Base-by-base conservation (phyloP, 495 filamentous ascomycete genomes). In the Penicillium waksmanii region DNA sequence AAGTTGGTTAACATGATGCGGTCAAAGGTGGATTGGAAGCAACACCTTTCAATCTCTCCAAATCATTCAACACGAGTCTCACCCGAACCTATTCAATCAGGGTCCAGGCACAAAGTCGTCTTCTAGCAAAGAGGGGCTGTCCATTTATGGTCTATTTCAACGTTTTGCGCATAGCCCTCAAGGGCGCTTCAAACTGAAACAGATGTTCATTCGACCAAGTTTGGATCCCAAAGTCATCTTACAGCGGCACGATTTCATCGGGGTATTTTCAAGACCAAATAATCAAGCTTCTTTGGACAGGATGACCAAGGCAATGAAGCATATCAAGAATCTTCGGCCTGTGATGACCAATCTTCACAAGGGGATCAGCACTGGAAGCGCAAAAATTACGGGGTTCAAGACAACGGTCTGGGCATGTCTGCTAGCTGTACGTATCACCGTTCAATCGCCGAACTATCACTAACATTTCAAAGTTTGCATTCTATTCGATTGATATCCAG, bases 121-220 rank as follows among this genome's bases (percentile, higher is more conserved):
- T 0, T 88, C 87, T 13, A 84, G 87, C 0, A 97, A 97, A 69
- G 92, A 97, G 70, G 89, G 87, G 8, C 82, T 97, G n/a, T 97
- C 93, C 2, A 73, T 98, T 1, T 96, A 89, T 61, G 95, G 93
- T 4, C 78, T 96, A 12, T 92, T 96, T 60, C 84, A 88, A 44
- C 81, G 88, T 40, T 78, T 94, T 57, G 89, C 96, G 43, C 84
- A 82, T 34, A 96, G 91, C 2, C 86, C 91, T 6, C 91, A 97
- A 64, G 95, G 96, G 2, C 91, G 87, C 64, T 70, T 77, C 23
- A 84, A 83, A 49, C 80, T 98, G 4, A 87, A 90, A 19, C 89
- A 92, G 65, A 89, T 91, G 62, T 96, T 98, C 61, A 80, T 97
- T 33, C 87, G 89, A 0, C 95, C 95, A 34, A 96, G 82, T 48